Percentiles rank a stretch among this genome's conserved stretches.
Evolutionary conservation across 768 basidiomycete genomes (phyloP).

Genomic region (Gautieria morchelliformis): DNA sequence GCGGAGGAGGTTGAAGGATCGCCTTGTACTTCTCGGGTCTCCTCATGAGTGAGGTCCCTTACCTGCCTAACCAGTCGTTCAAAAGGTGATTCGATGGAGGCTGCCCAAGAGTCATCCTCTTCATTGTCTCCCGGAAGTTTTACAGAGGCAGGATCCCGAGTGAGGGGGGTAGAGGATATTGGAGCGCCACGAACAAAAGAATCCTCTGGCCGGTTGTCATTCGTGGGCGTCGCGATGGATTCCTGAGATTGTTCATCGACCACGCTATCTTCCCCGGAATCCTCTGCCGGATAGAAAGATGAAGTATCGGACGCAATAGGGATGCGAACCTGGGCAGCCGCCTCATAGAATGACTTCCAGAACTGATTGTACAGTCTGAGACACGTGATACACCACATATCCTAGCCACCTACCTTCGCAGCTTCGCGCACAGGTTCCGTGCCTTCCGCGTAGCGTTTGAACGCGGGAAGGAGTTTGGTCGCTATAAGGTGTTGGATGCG

Average conservation of each 20-base stretch:
- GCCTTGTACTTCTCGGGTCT: slow-evolving; percentile 16
- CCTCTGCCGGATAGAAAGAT: slow-evolving; percentile 3
- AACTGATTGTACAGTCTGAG: slow-evolving; percentile 43
- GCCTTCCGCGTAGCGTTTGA: slow-evolving; percentile 81
- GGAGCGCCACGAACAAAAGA: slow-evolving; percentile 72
- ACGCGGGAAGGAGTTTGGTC: slow-evolving; percentile 71
- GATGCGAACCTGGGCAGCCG: slow-evolving; percentile 81
- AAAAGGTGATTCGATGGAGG: slow-evolving; percentile 66
- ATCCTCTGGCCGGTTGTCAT: slow-evolving; percentile 42
- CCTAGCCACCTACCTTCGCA: slow-evolving; percentile 55
- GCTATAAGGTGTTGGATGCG: slow-evolving; percentile 81
- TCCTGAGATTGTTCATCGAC: slow-evolving; percentile 10
- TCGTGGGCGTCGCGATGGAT: slow-evolving; percentile 26
- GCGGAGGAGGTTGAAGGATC: slow-evolving; percentile 13
- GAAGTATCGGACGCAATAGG: slow-evolving; percentile 30
- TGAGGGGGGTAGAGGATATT: slow-evolving; percentile 66
- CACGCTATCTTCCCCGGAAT: slow-evolving; percentile 2
- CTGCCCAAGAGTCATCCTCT: slow-evolving; percentile 52
- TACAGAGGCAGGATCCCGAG: slow-evolving; percentile 19
- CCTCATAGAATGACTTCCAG: slow-evolving; percentile 95
- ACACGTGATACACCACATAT: not conserved
- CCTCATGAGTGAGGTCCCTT: slow-evolving; percentile 41
- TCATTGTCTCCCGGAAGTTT: slow-evolving; percentile 24
- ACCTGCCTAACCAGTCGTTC: slow-evolving; percentile 56
- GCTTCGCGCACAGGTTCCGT: slow-evolving; percentile 86